Evolutionary conservation across 2,329 filamentous ascomycete genomes (phyloP).

Genomic region (Annulohypoxylon truncatum): DNA sequence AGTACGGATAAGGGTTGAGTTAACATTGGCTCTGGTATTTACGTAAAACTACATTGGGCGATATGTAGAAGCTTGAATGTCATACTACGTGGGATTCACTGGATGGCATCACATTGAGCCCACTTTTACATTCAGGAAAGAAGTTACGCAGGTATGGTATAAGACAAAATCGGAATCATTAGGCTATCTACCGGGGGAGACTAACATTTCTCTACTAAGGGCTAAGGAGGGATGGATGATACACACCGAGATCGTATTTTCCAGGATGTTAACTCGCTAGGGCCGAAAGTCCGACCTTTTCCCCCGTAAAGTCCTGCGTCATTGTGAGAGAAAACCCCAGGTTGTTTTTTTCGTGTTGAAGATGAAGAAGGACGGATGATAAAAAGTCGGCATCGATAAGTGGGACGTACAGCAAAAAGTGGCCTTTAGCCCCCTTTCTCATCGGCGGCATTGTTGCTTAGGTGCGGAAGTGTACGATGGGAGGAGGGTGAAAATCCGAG

Average conservation of each 20-base stretch:
- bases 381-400: slow-evolving; percentile 6
- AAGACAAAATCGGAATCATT: slow-evolving; percentile 12
- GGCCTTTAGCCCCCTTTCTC: background rate
- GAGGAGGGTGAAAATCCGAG: slow-evolving; percentile 27
- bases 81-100: background rate
- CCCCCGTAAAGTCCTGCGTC: slow-evolving; percentile 23
- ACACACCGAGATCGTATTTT: slow-evolving; percentile 45
- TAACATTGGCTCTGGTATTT: background rate
- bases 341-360: slow-evolving; percentile 1
- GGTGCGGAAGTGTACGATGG: slow-evolving; percentile 4
- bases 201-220: slow-evolving; percentile 24
- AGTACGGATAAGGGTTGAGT: background rate
- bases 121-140: background rate
- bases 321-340: slow-evolving; percentile 35
- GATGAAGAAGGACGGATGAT: background rate
- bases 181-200: slow-evolving; percentile 29
- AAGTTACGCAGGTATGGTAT: background rate
- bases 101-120: background rate
- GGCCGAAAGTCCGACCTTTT: background rate
- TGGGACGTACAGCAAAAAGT: slow-evolving; percentile 26
- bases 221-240: slow-evolving; percentile 40
- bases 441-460: background rate
- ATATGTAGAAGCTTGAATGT: too few relatives aligned
- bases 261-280: background rate
- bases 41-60: background rate